Base-by-base conservation (phyloP, 2,329 filamentous ascomycete genomes). In the Aphanoascus verrucosus region DNA sequence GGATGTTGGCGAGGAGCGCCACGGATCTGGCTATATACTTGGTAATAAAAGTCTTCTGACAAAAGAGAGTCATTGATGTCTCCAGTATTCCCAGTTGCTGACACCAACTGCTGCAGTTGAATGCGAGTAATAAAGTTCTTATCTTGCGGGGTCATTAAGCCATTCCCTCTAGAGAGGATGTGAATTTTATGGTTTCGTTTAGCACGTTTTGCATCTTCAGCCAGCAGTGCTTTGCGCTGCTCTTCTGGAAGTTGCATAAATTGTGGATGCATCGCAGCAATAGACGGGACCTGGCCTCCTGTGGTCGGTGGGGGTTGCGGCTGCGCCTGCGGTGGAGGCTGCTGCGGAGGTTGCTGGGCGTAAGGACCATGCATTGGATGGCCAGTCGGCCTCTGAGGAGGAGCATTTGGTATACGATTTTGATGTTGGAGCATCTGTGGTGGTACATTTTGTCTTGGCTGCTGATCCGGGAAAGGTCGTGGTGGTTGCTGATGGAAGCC, bases 111-210 rank as follows among this genome's bases (percentile, higher is more conserved):
- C 72, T 98, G 93, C 50, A 98, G 78, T 68, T 98, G 93, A 59
- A 98, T 98, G 15, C 93, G 84, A 4, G 93, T 97, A 60, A 98
- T 95, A 71, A 97, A 98, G 67, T 96, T 98, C 77, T 98, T 98
- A 72, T 98, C 93, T 66, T 97, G 91, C 0, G 93, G 93, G 3
- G 93, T 98, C 93, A 98, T 98, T 57, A 98, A 73, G 20, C 93
- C 93, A 64, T 98, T 98, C 63, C 94, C 89, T 71, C 88, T 89
- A 20, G 88, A 94, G 51, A 96, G 74, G 41, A 94, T 76, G 72
- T 90, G 91, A 57, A 98, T 97, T 75, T 98, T 98, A 74, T 97
- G 91, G 65, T 98, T 97, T 41, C 93, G 82, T 76, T 98, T 98
- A 5, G 93, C 90, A 49, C 93, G 83, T 71, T 90, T 93, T 0